Conservation (phyloP, 768 basidiomycete species). For the Boletus sensibilis region DNA sequence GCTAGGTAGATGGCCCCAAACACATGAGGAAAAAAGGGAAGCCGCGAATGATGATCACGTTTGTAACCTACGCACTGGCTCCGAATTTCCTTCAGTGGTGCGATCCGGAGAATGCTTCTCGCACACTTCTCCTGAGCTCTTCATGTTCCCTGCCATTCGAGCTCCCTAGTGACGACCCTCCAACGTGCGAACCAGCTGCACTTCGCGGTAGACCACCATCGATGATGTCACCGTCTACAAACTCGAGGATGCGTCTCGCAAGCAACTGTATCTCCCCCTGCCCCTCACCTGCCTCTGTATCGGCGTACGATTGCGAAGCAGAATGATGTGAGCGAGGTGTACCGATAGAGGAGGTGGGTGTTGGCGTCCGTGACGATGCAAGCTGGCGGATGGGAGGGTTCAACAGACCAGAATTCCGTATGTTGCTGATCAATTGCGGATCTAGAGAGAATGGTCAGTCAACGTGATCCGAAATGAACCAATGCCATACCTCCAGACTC, state of each 20-base stretch:
- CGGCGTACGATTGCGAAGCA: slow-evolving; percentile 69
- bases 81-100: slow-evolving; percentile 34
- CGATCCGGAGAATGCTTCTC: slow-evolving; percentile 74
- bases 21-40: background rate
- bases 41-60: background rate
- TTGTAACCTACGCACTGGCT: background rate
- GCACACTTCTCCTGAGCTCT: slow-evolving; percentile 76
- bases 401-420: slow-evolving; percentile 78
- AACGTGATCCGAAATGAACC: background rate
- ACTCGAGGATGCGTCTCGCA: slow-evolving; percentile 80
- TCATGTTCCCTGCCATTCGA: slow-evolving; percentile 66
- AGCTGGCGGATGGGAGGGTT: slow-evolving; percentile 86
- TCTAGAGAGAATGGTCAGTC: slow-evolving; percentile 44
- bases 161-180: slow-evolving; percentile 66
- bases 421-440: slow-evolving; percentile 85
- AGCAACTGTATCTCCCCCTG: slow-evolving; percentile 89
- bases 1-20: slow-evolving; percentile 2
- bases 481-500: slow-evolving; percentile 79
- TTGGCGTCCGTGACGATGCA: slow-evolving; percentile 65
- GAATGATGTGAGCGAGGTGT: slow-evolving; percentile 73
- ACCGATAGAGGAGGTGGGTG: slow-evolving; percentile 70
- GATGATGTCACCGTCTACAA: slow-evolving; percentile 69
- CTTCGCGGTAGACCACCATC: slow-evolving; percentile 62
- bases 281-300: slow-evolving; percentile 83
- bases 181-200: slow-evolving; percentile 62